These are phyloP conservation scores for Rubus parviflorus DNA, from an alignment of 306 rosid genomes.

Conservation along the genomic window DNA sequence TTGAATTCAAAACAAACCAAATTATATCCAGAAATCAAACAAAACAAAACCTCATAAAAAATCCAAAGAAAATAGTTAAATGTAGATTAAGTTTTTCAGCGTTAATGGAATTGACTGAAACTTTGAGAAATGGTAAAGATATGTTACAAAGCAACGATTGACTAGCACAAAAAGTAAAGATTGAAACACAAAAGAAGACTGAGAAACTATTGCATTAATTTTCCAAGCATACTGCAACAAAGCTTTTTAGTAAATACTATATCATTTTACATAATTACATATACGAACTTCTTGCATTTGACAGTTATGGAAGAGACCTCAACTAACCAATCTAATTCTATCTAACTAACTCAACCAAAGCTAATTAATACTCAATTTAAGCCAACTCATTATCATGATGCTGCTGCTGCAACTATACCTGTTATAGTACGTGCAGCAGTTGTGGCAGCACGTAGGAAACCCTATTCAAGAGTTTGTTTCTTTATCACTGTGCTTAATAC, in stretches of 20 bases:
- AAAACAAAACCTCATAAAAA: no score
- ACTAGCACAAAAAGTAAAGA: neutral
- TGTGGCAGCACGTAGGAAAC: neutral
- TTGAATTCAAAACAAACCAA: no score
- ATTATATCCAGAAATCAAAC: no score
- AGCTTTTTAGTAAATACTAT: no score
- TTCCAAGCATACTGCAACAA: neutral
- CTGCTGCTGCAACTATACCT: neutral
- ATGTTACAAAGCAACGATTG: neutral
- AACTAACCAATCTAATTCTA: neutral
- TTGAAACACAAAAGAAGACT: neutral
- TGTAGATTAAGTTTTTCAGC: no score
- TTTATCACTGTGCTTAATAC: neutral
- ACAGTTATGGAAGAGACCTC: neutral
- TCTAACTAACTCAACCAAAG: neutral
- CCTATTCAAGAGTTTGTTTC: neutral
- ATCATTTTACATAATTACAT: no score
- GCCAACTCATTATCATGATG: neutral
- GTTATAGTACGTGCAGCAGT: neutral
- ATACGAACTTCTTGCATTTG: no score
- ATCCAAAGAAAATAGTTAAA: no score
- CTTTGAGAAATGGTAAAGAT: neutral
- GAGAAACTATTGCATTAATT: neutral
- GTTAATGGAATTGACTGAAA: no score
- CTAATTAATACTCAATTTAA: neutral